Evolutionary conservation across 768 basidiomycete genomes (phyloP).

Genomic region (Tylopilus vinaceipallidus): DNA sequence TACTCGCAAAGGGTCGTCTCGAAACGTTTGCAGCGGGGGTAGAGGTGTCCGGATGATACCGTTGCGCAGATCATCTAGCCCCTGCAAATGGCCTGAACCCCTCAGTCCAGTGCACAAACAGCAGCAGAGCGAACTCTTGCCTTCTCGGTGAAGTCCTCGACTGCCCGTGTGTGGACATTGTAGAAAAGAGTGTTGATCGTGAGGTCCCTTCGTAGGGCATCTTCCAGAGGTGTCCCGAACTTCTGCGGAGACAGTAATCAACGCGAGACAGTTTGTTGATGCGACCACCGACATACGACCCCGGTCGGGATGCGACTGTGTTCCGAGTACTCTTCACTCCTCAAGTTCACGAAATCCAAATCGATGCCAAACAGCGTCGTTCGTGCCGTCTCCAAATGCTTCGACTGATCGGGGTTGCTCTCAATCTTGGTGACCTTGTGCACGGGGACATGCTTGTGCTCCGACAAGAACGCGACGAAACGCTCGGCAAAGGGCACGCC

Average conservation of each 20-base stretch:
- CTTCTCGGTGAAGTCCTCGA: slow-evolving; percentile 87
- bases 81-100: slow-evolving; percentile 42
- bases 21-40: slow-evolving; percentile 82
- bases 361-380: slow-evolving; percentile 78
- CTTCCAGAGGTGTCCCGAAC: slow-evolving; percentile 90
- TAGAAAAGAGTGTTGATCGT: slow-evolving; percentile 98
- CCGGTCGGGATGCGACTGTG: slow-evolving; percentile 86
- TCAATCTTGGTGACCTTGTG: slow-evolving; percentile 78
- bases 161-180: slow-evolving; percentile 80
- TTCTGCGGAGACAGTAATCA: slow-evolving; percentile 44
- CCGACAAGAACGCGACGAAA: slow-evolving; percentile 56
- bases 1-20: slow-evolving; percentile 93
- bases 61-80: slow-evolving; percentile 76
- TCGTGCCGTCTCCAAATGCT: slow-evolving; percentile 94
- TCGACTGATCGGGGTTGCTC: slow-evolving; percentile 94
- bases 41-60: slow-evolving; percentile 88
- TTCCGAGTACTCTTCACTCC: slow-evolving; percentile 88
- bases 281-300: slow-evolving; percentile 56
- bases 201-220: slow-evolving; percentile 86
- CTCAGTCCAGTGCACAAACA: slow-evolving; percentile 5
- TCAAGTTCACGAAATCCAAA: slow-evolving; percentile 90
- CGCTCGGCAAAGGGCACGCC: slow-evolving; percentile 84
- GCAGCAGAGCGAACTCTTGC: slow-evolving; percentile 34
- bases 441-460: slow-evolving; percentile 29
- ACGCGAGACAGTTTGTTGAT: neutral